A percentile compares a stretch with the other conserved stretches of the same genome.
phyloP scores from a whole-genome alignment of 192 early-diverging fungal genomes.

The Piromyces sp. region DNA sequence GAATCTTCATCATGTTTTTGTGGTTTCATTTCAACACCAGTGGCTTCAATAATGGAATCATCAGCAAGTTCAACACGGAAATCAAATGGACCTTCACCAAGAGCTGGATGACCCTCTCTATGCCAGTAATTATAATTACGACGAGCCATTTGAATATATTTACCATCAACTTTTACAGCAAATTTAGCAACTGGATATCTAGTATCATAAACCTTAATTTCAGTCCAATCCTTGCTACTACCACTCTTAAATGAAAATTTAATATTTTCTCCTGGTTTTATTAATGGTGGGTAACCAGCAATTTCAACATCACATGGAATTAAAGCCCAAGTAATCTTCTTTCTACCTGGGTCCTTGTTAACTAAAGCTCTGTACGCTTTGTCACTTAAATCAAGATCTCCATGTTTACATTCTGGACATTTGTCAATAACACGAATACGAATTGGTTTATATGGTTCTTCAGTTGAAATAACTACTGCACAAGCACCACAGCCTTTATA shows the following conservation, averaged over 20 bases:
- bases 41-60: neutral
- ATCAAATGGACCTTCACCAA: neutral
- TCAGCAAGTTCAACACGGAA: neutral
- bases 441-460: neutral
- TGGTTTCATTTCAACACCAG: neutral
- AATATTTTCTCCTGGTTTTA: neutral
- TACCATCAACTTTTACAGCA: neutral
- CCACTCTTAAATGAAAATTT: neutral
- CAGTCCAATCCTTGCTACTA: neutral
- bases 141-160: neutral
- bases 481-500: neutral
- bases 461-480: neutral
- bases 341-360: neutral
- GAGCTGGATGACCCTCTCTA: neutral
- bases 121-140: neutral
- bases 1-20: neutral
- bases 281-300: neutral
- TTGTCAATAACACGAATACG: neutral
- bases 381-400: neutral
- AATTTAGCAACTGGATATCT: neutral
- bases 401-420: neutral
- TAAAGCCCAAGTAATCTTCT: neutral
- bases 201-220: neutral
- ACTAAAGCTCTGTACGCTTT: neutral
- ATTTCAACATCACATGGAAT: neutral